Evolutionary conservation across 202 grass and related monocot genomes (phyloP).

Genomic region (Dendrocalamus latiflorus): DNA sequence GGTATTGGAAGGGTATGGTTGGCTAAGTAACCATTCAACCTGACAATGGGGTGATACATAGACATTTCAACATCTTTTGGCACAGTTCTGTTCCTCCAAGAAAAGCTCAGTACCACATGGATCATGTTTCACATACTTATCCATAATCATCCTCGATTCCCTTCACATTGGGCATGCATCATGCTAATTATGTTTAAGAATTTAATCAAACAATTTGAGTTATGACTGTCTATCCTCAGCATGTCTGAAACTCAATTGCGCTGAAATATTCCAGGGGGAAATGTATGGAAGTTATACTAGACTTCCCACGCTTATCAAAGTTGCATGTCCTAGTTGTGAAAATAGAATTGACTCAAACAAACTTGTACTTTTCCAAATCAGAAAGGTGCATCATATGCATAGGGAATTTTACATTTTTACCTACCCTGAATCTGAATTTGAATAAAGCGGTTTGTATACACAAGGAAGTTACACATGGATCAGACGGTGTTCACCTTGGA

Average conservation of each 20-base stretch:
- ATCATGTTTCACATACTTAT: background rate
- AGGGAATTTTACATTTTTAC: slow-evolving; percentile 20
- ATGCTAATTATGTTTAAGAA: background rate
- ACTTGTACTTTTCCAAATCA: background rate
- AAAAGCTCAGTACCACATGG: background rate
- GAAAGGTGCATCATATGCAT: slow-evolving; percentile 13
- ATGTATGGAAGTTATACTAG: background rate
- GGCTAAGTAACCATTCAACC: background rate
- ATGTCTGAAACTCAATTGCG: background rate
- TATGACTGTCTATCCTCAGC: background rate
- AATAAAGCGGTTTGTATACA: slow-evolving; percentile 1
- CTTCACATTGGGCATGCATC: background rate
- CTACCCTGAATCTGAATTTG: slow-evolving; percentile 3
- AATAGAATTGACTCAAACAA: background rate
- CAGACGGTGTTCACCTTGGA: background rate
- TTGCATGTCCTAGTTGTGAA: background rate
- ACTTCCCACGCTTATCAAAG: background rate
- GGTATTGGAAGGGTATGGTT: background rate
- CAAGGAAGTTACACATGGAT: slow-evolving; percentile 1
- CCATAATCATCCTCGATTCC: background rate
- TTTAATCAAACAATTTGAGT: background rate
- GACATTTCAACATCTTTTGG: background rate
- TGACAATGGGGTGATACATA: background rate
- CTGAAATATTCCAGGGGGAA: background rate
- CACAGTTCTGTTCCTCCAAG: background rate